phyloP scores from a whole-genome alignment of 805 yeast genomes.

The Kluyveromyces nonfermentans region DNA sequence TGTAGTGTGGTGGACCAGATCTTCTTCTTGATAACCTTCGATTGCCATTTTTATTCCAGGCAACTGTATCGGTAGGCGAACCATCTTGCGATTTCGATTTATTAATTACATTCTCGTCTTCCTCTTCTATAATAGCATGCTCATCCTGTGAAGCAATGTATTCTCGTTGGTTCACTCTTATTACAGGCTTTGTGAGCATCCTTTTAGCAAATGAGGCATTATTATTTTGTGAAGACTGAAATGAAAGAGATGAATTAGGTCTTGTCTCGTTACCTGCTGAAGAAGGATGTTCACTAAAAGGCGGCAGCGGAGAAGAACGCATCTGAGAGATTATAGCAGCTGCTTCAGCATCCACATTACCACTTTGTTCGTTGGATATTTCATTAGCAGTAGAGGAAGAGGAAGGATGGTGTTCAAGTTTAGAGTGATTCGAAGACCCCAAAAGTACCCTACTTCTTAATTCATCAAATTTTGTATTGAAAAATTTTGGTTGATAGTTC shows the following conservation, averaged over 20 bases:
- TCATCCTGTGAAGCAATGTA: slow-evolving; percentile 13
- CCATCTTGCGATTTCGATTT: slow-evolving; percentile 9
- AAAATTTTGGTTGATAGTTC: slow-evolving; percentile 20
- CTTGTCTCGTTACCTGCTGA: slow-evolving; percentile 11
- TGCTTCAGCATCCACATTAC: slow-evolving; percentile 21
- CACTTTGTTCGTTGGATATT: slow-evolving; percentile 8
- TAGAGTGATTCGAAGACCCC: slow-evolving; percentile 12
- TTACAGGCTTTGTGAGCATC: slow-evolving; percentile 16
- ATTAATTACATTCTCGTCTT: slow-evolving; percentile 9
- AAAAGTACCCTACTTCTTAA: slow-evolving; percentile 21
- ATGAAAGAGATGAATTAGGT: slow-evolving; percentile 20
- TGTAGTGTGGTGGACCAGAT: slow-evolving; percentile 10
- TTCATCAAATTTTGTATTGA: slow-evolving; percentile 27
- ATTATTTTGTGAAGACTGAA: neutral
- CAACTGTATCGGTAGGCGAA: slow-evolving; percentile 12
- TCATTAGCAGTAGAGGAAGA: slow-evolving; percentile 4
- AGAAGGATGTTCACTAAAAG: slow-evolving; percentile 10
- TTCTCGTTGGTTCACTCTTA: slow-evolving; percentile 19
- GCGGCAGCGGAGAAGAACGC: slow-evolving; percentile 27
- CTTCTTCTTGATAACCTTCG: slow-evolving; percentile 18
- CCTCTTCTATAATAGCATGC: slow-evolving; percentile 16
- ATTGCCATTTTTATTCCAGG: slow-evolving; percentile 29
- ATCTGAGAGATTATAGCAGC: slow-evolving; percentile 27
- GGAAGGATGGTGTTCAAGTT: slow-evolving; percentile 9
- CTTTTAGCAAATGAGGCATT: slow-evolving; percentile 9